Conservation (phyloP, 495 filamentous ascomycete species). For the Lasiosphaeria hispida region DNA sequence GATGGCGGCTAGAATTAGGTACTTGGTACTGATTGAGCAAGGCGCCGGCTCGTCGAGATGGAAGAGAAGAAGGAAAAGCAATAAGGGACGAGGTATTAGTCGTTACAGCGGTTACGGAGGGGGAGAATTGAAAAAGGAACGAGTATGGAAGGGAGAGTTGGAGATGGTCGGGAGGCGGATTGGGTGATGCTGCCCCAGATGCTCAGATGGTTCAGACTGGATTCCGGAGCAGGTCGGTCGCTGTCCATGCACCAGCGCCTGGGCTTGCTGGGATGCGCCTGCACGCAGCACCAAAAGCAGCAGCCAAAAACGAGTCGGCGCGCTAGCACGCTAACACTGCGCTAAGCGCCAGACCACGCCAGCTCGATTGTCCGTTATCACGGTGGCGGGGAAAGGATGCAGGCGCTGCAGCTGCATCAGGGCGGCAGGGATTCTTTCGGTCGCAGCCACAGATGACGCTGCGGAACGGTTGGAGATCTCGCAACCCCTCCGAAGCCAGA, state of each 20-base stretch:
- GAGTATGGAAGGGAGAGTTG: background rate
- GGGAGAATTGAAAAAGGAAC: background rate
- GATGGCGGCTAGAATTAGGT: background rate
- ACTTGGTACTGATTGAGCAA: background rate
- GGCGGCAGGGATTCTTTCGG: background rate
- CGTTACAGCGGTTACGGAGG: slow-evolving; percentile 1
- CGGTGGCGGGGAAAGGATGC: slow-evolving; percentile 9
- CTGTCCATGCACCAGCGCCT: no score
- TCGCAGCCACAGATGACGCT: slow-evolving; percentile 6
- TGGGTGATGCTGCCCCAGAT: background rate
- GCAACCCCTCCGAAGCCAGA: background rate
- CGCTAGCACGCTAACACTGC: background rate
- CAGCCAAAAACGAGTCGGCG: background rate
- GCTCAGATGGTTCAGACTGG: background rate
- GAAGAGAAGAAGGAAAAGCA: slow-evolving; percentile 1
- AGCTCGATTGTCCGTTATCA: background rate
- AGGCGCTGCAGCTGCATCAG: no score
- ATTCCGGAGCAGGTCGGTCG: background rate
- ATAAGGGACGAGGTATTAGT: background rate
- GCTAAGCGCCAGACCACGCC: no score
- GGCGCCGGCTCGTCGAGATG: background rate
- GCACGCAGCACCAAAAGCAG: background rate
- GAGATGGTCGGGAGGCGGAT: background rate
- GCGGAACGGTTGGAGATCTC: slow-evolving; percentile 3
- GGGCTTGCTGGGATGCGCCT: no score